These are phyloP conservation scores for Limtongozyma cylindracea DNA, from an alignment of 805 yeast species.

Conservation along the genomic window DNA sequence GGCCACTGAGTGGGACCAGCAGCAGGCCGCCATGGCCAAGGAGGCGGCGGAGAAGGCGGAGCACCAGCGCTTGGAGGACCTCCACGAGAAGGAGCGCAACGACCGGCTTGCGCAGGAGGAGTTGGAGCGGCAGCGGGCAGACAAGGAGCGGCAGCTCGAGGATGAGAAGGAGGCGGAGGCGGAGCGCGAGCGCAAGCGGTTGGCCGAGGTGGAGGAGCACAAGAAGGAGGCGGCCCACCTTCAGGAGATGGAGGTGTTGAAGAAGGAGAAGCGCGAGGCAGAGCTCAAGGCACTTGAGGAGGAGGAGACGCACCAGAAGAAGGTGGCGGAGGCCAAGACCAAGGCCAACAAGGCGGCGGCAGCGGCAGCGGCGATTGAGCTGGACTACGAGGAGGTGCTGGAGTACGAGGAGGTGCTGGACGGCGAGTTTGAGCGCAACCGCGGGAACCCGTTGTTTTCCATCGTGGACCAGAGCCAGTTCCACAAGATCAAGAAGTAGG, in stretches of 20 bases:
- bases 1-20: slow-evolving; percentile 12
- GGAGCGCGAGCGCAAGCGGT: slow-evolving; percentile 4
- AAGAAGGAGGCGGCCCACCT: slow-evolving; percentile 2
- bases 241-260: slow-evolving; percentile 3
- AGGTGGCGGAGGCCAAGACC: not conserved
- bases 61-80: slow-evolving; percentile 9
- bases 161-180: slow-evolving; percentile 12
- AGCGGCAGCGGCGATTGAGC: not conserved
- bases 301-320: slow-evolving; percentile 2
- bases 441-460: slow-evolving; percentile 21
- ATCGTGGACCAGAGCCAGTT: slow-evolving; percentile 6
- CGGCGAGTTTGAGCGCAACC: slow-evolving; percentile 16
- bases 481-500: slow-evolving; percentile 1
- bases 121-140: slow-evolving; percentile 15
- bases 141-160: slow-evolving; percentile 15
- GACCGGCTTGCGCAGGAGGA: slow-evolving; percentile 15
- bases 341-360: not conserved
- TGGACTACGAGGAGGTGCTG: slow-evolving; percentile 2
- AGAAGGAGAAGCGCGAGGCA: slow-evolving; percentile 2
- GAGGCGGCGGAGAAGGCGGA: slow-evolving; percentile 12
- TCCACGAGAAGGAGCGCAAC: slow-evolving; percentile 12
- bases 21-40: slow-evolving; percentile 11
- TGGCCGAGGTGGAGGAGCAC: slow-evolving; percentile 13
- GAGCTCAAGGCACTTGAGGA: slow-evolving; percentile 2
- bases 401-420: slow-evolving; percentile 22